Conservation (phyloP, 202 grass and related monocot species). For the Schoenoplectus tabernaemontani region DNA sequence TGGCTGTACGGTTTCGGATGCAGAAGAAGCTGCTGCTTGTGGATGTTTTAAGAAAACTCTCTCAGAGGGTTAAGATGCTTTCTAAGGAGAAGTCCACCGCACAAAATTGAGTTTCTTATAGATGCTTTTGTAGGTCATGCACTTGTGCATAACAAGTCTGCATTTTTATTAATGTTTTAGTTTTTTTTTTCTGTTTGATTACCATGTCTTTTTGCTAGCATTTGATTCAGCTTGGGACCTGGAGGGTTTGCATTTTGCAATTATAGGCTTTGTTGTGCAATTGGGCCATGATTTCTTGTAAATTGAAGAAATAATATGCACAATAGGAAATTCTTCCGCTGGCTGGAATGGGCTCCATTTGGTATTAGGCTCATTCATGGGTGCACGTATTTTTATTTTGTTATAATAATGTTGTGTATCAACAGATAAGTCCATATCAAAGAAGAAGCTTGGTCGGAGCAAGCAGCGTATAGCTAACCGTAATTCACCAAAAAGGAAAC, state of each 20-base stretch:
- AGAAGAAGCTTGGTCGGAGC: neutral
- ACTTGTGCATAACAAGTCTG: neutral
- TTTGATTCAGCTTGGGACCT: neutral
- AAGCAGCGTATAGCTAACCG: neutral
- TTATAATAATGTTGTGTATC: neutral
- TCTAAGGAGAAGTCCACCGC: constrained; percentile 22
- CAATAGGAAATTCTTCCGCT: too few species aligned
- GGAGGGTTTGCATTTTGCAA: neutral
- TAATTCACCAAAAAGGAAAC: neutral
- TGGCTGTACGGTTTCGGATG: constrained; percentile 78
- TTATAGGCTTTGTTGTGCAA: neutral
- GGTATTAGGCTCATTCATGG: too few species aligned
- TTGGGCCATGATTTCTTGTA: neutral
- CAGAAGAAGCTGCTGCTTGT: constrained; percentile 77
- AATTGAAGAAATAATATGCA: neutral
- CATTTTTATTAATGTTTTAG: neutral
- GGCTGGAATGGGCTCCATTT: too few species aligned
- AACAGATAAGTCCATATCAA: neutral
- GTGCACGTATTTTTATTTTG: too few species aligned
- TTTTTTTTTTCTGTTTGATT: neutral
- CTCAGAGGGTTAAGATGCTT: constrained; percentile 60
- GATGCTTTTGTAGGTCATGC: neutral
- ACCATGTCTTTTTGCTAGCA: neutral
- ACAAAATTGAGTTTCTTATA: neutral
- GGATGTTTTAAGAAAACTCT: constrained; percentile 68